phyloP scores from a whole-genome alignment of 805 yeast species.

The Priceomyces medius region DNA sequence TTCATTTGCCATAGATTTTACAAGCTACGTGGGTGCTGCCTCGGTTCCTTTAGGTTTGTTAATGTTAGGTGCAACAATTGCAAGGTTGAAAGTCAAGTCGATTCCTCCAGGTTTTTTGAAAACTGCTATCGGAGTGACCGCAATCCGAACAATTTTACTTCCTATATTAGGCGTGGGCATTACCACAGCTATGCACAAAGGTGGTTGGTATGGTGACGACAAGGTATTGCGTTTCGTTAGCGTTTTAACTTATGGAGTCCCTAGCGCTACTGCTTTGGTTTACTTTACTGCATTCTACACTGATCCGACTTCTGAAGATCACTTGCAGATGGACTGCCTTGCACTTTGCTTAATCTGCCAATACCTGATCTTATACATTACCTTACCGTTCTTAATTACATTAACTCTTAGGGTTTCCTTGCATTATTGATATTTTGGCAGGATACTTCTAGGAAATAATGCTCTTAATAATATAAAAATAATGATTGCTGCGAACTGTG shows the following conservation, averaged over 20 bases:
- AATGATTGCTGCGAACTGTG: too few relatives aligned
- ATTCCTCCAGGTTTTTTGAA: slow-evolving; percentile 74
- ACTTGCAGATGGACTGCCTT: slow-evolving; percentile 78
- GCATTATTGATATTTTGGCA: slow-evolving; percentile 27
- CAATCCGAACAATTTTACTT: slow-evolving; percentile 59
- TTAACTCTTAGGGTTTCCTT: slow-evolving; percentile 58
- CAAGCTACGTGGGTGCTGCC: slow-evolving; percentile 79
- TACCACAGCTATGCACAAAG: slow-evolving; percentile 54
- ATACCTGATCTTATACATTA: slow-evolving; percentile 63
- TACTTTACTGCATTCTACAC: slow-evolving; percentile 87
- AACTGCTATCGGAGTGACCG: slow-evolving; percentile 56
- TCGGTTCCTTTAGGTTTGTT: slow-evolving; percentile 85
- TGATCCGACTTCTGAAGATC: slow-evolving; percentile 54
- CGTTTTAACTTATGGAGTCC: slow-evolving; percentile 74
- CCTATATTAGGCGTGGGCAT: slow-evolving; percentile 76
- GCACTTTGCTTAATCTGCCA: slow-evolving; percentile 75
- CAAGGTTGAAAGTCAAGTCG: slow-evolving; percentile 59
- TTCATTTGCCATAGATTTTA: slow-evolving; percentile 79
- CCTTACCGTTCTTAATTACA: slow-evolving; percentile 73
- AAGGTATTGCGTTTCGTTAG: slow-evolving; percentile 67
- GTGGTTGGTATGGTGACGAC: slow-evolving; percentile 66
- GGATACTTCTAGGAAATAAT: too few relatives aligned
- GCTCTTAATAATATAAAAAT: too few relatives aligned
- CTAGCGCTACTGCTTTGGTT: slow-evolving; percentile 85
- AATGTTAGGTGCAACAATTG: slow-evolving; percentile 83